Evolutionary conservation across 805 yeast genomes (phyloP).

Genomic region (Cyberlindnera lachancei): DNA sequence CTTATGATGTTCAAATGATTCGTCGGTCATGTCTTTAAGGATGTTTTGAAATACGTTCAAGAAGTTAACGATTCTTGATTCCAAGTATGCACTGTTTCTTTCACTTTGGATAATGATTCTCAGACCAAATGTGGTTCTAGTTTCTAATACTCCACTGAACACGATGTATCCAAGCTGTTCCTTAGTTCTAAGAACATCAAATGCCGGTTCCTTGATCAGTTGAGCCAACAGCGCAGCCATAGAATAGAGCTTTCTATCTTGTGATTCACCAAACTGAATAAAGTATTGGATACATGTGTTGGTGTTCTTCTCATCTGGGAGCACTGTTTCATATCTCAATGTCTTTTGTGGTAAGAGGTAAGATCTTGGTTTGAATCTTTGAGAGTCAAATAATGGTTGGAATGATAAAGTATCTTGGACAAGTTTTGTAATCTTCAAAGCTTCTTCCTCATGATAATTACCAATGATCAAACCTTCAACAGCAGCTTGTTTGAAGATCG

Average conservation of each 20-base stretch:
- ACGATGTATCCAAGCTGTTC: conserved; percentile 96
- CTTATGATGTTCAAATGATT: conserved; percentile 62
- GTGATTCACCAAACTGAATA: conserved; percentile 53
- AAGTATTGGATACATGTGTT: conserved; percentile 81
- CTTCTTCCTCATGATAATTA: conserved; percentile 51
- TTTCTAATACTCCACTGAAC: conserved; percentile 61
- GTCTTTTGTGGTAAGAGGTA: conserved; percentile 32
- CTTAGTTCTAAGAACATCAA: conserved; percentile 81
- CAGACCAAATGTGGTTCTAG: conserved; percentile 67
- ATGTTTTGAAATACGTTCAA: conserved; percentile 38
- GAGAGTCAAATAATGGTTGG: conserved; percentile 34
- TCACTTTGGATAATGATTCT: conserved; percentile 81
- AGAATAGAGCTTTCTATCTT: conserved; percentile 39
- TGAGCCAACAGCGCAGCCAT: conserved; percentile 62
- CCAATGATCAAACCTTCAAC: conserved; percentile 75
- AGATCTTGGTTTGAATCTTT: conserved; percentile 35
- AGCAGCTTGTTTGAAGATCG: conserved; percentile 51
- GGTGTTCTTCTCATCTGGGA: conserved; percentile 63
- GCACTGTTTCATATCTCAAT: conserved; percentile 38
- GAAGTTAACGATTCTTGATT: conserved; percentile 68
- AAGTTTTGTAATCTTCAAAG: conserved; percentile 39
- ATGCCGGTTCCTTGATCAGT: conserved; percentile 78
- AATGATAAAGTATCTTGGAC: conserved; percentile 32
- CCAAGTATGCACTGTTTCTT: conserved; percentile 63
- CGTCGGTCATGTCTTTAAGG: conserved; percentile 46